Evolutionary conservation across 495 filamentous ascomycete species (phyloP).

Genomic region (Aspergillus baeticus): DNA sequence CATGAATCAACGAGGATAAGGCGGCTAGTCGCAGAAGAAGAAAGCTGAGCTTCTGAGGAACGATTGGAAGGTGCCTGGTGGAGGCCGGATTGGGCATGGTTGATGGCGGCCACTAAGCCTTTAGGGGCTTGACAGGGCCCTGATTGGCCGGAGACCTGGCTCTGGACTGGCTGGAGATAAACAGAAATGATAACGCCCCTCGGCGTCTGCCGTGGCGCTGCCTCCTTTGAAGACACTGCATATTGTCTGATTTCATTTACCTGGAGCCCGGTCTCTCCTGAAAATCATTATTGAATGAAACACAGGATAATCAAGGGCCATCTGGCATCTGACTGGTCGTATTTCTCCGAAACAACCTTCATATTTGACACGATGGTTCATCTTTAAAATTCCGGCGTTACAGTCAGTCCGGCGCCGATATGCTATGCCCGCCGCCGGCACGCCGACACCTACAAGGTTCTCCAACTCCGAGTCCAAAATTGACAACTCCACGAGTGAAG

Average conservation of each 20-base stretch:
- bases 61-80: not conserved
- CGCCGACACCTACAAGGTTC: not conserved
- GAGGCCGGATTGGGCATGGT: not conserved
- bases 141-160: constrained; percentile 2
- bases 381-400: too few relatives aligned
- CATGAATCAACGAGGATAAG: constrained; percentile 10
- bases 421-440: not conserved
- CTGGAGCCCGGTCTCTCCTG: not conserved
- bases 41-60: not conserved
- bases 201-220: not conserved
- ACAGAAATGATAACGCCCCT: not conserved
- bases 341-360: too few relatives aligned
- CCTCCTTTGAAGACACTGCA: not conserved
- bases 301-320: not conserved
- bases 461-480: not conserved
- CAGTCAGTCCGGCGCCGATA: too few relatives aligned
- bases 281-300: not conserved
- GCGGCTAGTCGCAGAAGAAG: constrained; percentile 1
- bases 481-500: not conserved
- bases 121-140: constrained; percentile 1
- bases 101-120: not conserved
- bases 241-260: not conserved
- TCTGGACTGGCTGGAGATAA: constrained; percentile 18
- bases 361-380: too few relatives aligned
- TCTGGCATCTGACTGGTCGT: not conserved